Percentiles rank a stretch among this genome's conserved stretches.
These are phyloP conservation scores for Lachnellula hyalina DNA, from an alignment of 2,329 filamentous ascomycete species.

Conservation along the genomic window DNA sequence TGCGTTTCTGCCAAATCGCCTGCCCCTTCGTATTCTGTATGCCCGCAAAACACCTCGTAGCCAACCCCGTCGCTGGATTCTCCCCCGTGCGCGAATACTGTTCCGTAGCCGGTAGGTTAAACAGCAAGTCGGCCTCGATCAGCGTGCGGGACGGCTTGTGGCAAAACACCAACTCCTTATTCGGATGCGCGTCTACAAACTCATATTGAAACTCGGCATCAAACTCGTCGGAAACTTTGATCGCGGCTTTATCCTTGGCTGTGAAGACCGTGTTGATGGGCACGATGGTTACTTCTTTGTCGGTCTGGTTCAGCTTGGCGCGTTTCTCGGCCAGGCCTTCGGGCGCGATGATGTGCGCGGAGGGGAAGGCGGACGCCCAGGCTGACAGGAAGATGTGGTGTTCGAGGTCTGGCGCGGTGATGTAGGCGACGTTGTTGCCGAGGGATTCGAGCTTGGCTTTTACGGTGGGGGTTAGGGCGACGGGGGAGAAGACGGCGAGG, in stretches of 20 bases:
- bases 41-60: constrained; percentile 50
- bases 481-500: constrained; percentile 87
- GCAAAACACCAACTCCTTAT: constrained; percentile 83
- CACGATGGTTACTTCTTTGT: constrained; percentile 36
- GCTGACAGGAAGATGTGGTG: constrained; percentile 90
- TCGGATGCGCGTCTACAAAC: constrained; percentile 72
- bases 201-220: constrained; percentile 82
- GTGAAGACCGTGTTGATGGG: constrained; percentile 65
- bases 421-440: constrained; percentile 70
- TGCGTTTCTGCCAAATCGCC: constrained; percentile 71
- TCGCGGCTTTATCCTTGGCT: constrained; percentile 43
- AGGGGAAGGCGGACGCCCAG: constrained; percentile 76
- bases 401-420: constrained; percentile 82
- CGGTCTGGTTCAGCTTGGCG: constrained; percentile 50
- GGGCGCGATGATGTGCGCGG: constrained; percentile 74
- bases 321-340: constrained; percentile 83
- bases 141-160: constrained; percentile 75
- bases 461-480: constrained; percentile 73
- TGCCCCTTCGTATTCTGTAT: constrained; percentile 57
- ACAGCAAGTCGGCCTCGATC: constrained; percentile 85
- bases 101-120: constrained; percentile 84
- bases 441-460: constrained; percentile 59
- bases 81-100: constrained; percentile 65
- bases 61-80: constrained; percentile 49
- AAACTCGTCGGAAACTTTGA: constrained; percentile 68